Base-by-base conservation (phyloP, 331 rosid genomes). In the Malus hybrid region DNA sequence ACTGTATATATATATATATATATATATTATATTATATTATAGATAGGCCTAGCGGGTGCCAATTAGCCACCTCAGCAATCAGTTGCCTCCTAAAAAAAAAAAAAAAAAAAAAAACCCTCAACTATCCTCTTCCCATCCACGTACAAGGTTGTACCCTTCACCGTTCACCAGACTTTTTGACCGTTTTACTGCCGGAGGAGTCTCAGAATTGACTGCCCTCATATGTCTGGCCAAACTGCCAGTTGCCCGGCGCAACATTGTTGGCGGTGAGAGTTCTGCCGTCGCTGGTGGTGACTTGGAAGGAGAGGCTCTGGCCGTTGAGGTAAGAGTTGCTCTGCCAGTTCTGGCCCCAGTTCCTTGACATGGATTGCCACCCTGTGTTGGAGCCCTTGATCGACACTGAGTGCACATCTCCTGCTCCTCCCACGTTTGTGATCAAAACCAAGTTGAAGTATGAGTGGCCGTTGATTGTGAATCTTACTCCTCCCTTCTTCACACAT, bases 271-370 rank as follows among this genome's bases (percentile, higher is more conserved):
- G 6, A 14, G 91, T 89, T 33, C 84, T 83, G 2, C 98, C 99
- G 76, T 95, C 99, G 60, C 99, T 92, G 24, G 93, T 78, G 1
- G 98, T 95, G 69, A 95, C 86, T n/a, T 90, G 92, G 85, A 95
- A 95, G 22, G 97, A 90, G 22, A 95, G 93, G 80, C 85, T 79
- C 54, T 95, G 99, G 64, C 99, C 97, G 48, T 95, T 89, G 8
- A 95, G 89, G 85, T 89, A 86, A 1, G 85, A 65, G 80, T 92
- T 95, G 87, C 97, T 95, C 63, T 95, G 99, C 99, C 97, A 95
- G 14, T 95, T 95, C 70, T 95, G 97, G 6, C 99, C 99, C 99
- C 99, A 95, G 67, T 95, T 95, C 75, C 99, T 86, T 1, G 99
- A 92, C 98, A 95, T 84, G 59, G 90, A 0, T 80, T 90, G 98